Conservation (phyloP, 352 stramenopile species). For the Blastocystis sp. region DNA sequence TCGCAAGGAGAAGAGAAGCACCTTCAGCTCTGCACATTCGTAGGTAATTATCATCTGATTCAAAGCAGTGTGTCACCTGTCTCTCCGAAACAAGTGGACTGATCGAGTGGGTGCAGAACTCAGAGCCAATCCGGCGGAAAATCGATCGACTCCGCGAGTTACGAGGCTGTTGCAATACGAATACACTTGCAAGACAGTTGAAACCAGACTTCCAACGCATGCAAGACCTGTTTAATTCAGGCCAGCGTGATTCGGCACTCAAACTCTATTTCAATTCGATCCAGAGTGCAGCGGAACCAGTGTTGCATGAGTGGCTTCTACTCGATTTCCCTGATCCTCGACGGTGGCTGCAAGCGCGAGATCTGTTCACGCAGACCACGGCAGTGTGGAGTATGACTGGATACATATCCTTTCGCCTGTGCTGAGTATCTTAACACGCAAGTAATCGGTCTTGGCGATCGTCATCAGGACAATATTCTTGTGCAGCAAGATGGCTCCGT, state of each 20-base stretch:
- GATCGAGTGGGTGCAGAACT: constrained; percentile 98
- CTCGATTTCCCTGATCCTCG: constrained; percentile 93
- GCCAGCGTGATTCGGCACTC: constrained; percentile 68
- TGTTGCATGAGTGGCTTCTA: constrained; percentile 97
- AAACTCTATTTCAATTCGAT: constrained; percentile 75
- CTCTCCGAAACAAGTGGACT: constrained; percentile 97
- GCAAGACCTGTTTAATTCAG: neutral
- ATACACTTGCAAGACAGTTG: neutral
- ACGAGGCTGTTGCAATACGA: neutral
- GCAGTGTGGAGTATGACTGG: constrained; percentile 90
- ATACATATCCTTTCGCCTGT: constrained; percentile 69
- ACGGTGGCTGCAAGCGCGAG: constrained; percentile 90
- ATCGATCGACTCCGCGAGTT: neutral
- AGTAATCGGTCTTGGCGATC: constrained; percentile 78
- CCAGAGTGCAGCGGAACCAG: constrained; percentile 82
- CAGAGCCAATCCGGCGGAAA: constrained; percentile 75
- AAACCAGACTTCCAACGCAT: neutral
- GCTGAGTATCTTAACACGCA: constrained; percentile 7
- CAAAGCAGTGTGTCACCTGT: constrained; percentile 79
- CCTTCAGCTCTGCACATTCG: constrained; percentile 86
- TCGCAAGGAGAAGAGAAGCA: constrained; percentile 79
- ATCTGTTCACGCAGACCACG: constrained; percentile 72
- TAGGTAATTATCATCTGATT: neutral
- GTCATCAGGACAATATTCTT: constrained; percentile 98
- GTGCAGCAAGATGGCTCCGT: constrained; percentile 93